Evolutionary conservation across 1,139 yeast genomes (phyloP), one percentile per base, ranked within the genome.

Genomic region (Hansenula sp.): DNA sequence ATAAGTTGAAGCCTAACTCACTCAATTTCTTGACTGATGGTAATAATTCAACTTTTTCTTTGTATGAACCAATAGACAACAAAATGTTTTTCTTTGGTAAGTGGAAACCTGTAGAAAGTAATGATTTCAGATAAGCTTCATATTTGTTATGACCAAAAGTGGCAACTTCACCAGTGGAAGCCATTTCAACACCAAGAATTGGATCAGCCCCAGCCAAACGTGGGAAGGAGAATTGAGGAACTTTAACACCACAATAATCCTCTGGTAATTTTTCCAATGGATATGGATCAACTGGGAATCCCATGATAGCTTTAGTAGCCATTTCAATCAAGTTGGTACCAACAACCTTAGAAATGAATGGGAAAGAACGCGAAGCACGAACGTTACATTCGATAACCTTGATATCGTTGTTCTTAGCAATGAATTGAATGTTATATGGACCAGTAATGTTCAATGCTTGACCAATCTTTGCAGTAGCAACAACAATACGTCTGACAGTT

Each of bases 81-180:
- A 94, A 72, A 54, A 94, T 87, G 71, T 93, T 94, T 76, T 90
- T 91, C 80, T 88, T 88, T 60, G 99, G 99, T 55, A 91, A 74
- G 62, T 82, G 83, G 81, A 94, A 90, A 30, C 99, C 99, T 49
- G 98, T 89, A 16, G 99, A 90, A 50, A 93, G 76, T 66, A 93
- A 77, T 33, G 98, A 86, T 72, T 94, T 93, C 70, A 94, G 72
- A 72, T 94, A 94, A 29, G 99, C 99, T 71, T 94, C 99, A 62
- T 90, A 90, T 70, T 93, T 91, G 76, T 93, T 84, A 63, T 77
- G 89, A 61, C 99, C 99, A 65, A 94, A 91, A 53, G 95, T 81
- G 43, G 99, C 99, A 61, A 93, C 99, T 71, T 93, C 99, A 78
- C 99, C 99, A 51, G 99, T 93, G 25, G 98, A 91, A 33, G 99